Evolutionary conservation across 768 basidiomycete species (phyloP).

Genomic region (Boletus barrowsii): DNA sequence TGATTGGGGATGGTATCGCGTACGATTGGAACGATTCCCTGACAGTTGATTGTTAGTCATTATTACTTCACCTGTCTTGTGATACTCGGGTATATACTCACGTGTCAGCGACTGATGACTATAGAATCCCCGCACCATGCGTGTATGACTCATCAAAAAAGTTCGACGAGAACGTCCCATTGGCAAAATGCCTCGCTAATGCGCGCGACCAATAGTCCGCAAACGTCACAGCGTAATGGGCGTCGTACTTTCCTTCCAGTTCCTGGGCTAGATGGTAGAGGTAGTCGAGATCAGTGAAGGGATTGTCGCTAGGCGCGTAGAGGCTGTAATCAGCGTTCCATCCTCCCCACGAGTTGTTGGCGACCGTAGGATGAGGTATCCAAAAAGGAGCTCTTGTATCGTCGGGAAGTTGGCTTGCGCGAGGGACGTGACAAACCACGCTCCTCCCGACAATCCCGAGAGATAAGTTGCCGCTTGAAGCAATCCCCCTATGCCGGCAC

Average conservation of each 20-base stretch:
- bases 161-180: slow-evolving; percentile 33
- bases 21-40: slow-evolving; percentile 32
- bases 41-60: neutral
- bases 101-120: slow-evolving; percentile 32
- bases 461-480: slow-evolving; percentile 53
- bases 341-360: slow-evolving; percentile 28
- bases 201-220: slow-evolving; percentile 25
- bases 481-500: slow-evolving; percentile 45
- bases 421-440: slow-evolving; percentile 39
- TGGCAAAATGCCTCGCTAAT: slow-evolving; percentile 36
- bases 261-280: slow-evolving; percentile 23
- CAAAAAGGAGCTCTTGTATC: slow-evolving; percentile 36
- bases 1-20: slow-evolving; percentile 38
- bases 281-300: slow-evolving; percentile 12
- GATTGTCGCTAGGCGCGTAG: slow-evolving; percentile 15
- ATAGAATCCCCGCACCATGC: slow-evolving; percentile 35
- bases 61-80: neutral
- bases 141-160: slow-evolving; percentile 27
- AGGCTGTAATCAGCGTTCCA: slow-evolving; percentile 29
- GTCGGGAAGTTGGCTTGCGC: slow-evolving; percentile 39
- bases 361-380: slow-evolving; percentile 16
- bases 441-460: slow-evolving; percentile 46
- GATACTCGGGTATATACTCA: slow-evolving; percentile 23
- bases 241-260: slow-evolving; percentile 27
- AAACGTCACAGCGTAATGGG: slow-evolving; percentile 31